Evolutionary conservation across 176 grass and related monocot species (phyloP), one percentile per base, ranked within the genome.

Genomic region (Paspalum vaginatum): DNA sequence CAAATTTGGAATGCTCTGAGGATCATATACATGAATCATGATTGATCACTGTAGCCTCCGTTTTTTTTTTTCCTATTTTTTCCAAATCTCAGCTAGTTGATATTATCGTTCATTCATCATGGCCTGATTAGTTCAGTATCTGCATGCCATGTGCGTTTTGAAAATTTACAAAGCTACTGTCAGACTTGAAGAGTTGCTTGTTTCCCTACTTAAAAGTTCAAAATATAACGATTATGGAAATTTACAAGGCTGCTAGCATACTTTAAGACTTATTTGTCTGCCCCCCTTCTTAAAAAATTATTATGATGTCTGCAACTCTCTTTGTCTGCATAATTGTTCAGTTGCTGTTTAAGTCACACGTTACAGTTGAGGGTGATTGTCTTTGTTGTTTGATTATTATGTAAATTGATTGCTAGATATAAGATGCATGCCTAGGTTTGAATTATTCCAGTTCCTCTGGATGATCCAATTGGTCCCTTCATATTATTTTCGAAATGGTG

Each of bases 341-440:
- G 6, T 62, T 75, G 4, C 38, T 52, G 38, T n/a, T 44, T 16
- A 17, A 70, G n/a, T 41, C 48, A 54, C 26, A 11, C n/a, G n/a
- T 54, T 62, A 53, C 5, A 44, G 38, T 24, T 62, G 9, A 37
- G 62, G 54, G 11, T 47, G 3, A 4, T 6, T 39, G 13, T 26
- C 46, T 32, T 32, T 81, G 16, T 55, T 25, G 17, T 82, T 82
- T 9, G 11, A 8, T 45, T 61, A 61, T 68, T 68, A 38, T 78
- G 32, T 32, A 32, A 32, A 32, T 32, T 32, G 32, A 32, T 32
- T 32, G 32, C 32, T 32, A 32, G 1, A 32, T 32, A 32, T 32
- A 32, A 32, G 32, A 32, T 32, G 3, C 3, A 3, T 32, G 32
- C 32, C 32, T 32, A 32, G 32, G 32, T 2, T 32, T 32, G 32